Evolutionary conservation across 495 filamentous ascomycete genomes (phyloP).

Genomic region (Aspergillus biplanus): DNA sequence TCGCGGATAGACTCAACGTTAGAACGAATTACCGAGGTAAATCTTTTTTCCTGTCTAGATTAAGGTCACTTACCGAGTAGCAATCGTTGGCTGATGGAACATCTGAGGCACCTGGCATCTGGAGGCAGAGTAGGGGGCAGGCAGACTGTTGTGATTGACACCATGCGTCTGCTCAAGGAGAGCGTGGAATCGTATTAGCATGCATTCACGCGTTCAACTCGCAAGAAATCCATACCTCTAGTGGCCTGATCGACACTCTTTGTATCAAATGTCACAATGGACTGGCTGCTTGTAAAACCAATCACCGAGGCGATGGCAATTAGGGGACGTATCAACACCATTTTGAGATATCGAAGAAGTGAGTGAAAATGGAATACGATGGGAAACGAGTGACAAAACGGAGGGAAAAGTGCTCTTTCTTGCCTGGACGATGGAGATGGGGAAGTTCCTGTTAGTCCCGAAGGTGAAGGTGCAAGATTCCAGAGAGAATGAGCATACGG

Average conservation of each 20-base stretch:
- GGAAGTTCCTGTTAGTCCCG: background rate
- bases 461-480: background rate
- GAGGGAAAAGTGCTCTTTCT: background rate
- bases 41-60: background rate
- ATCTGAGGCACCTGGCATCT: constrained; percentile 57
- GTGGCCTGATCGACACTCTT: constrained; percentile 53
- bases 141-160: constrained; percentile 66
- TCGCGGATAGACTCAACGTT: constrained; percentile 4
- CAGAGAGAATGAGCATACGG: background rate
- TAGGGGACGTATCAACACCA: constrained; percentile 35
- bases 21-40: constrained; percentile 20
- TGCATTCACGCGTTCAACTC: constrained; percentile 12
- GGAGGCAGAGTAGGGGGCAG: constrained; percentile 81
- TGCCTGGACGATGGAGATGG: background rate
- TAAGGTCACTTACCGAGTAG: constrained; percentile 60
- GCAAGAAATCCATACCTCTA: constrained; percentile 39
- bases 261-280: constrained; percentile 56
- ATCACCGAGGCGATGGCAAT: constrained; percentile 36
- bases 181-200: background rate
- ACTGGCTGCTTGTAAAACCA: constrained; percentile 45
- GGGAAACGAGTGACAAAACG: constrained; percentile 6
- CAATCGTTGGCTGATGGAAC: constrained; percentile 65
- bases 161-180: constrained; percentile 59
- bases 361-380: constrained; percentile 10
- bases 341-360: constrained; percentile 19